Percentiles rank a stretch among this genome's conserved stretches.
Evolutionary conservation across 140 eudicot genomes (phyloP).

Genomic region (Bidens hawaiensis): DNA sequence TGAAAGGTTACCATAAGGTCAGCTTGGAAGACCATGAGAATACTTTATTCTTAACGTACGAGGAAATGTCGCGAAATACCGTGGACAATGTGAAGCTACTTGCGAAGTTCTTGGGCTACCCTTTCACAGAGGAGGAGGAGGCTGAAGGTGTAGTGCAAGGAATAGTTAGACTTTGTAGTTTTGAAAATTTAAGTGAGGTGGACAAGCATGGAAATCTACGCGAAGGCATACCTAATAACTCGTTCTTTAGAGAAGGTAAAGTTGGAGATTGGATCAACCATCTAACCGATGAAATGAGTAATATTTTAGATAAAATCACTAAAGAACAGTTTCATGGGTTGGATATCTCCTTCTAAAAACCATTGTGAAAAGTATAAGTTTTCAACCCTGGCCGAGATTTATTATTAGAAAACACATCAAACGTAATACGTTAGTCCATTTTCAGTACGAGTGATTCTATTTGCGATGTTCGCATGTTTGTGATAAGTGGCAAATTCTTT

Average conservation of each 20-base stretch:
- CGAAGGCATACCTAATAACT: slow-evolving; percentile 7
- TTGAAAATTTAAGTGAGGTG: slow-evolving; percentile 20
- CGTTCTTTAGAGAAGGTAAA: slow-evolving; percentile 24
- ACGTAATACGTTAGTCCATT: no score
- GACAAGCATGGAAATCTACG: slow-evolving; percentile 14
- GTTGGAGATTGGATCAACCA: slow-evolving; percentile 15
- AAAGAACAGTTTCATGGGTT: slow-evolving; percentile 1
- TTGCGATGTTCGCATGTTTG: no score
- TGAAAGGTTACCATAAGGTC: slow-evolving; percentile 16
- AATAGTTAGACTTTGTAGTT: slow-evolving; percentile 8
- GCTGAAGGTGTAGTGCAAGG: slow-evolving; percentile 11
- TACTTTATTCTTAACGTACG: slow-evolving; percentile 18
- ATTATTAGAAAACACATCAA: no score
- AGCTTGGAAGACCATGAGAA: slow-evolving; percentile 10
- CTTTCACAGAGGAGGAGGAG: slow-evolving; percentile 18
- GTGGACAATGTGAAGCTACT: slow-evolving; percentile 1
- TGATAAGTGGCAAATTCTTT: no score
- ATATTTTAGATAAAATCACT: background rate
- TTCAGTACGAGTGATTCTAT: no score
- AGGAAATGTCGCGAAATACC: slow-evolving; percentile 8
- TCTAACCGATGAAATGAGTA: slow-evolving; percentile 7
- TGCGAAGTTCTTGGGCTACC: slow-evolving; percentile 18
- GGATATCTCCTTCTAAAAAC: background rate
- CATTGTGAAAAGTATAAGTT: background rate
- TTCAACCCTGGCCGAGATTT: background rate